Conservation (phyloP, 768 basidiomycete genomes). For the Russula olivacea region DNA sequence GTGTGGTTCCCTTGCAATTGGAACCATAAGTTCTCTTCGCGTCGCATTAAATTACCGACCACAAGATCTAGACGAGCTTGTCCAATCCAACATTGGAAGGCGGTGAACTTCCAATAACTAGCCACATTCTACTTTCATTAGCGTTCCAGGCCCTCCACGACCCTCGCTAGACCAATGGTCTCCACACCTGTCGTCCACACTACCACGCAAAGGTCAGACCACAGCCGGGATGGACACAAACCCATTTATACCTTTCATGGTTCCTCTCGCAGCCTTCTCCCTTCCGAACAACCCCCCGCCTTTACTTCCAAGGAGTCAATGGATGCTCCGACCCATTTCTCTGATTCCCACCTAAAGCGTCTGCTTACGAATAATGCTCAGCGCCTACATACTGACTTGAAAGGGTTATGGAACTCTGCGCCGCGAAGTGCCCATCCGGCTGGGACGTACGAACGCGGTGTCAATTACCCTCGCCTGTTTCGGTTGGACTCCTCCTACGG, state of each 20-base stretch:
- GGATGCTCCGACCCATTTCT: conserved; percentile 3
- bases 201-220: background rate
- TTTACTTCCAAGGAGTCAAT: conserved; percentile 10
- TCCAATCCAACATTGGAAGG: conserved; percentile 6
- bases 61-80: conserved; percentile 3
- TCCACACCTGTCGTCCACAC: conserved; percentile 12
- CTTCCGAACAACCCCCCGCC: conserved; percentile 1
- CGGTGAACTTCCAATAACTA: background rate
- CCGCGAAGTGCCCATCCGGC: conserved; percentile 22
- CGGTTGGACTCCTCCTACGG: conserved; percentile 12
- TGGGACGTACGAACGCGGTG: conserved; percentile 15
- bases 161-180: conserved; percentile 5
- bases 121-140: conserved; percentile 3
- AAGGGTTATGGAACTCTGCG: conserved; percentile 20
- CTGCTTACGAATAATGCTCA: conserved; percentile 14
- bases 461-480: conserved; percentile 18
- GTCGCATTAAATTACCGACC: conserved; percentile 1
- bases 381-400: conserved; percentile 18
- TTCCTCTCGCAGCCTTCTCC: background rate
- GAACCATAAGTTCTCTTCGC: conserved; percentile 1
- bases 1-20: conserved; percentile 1
- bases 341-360: conserved; percentile 13
- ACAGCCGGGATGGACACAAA: conserved; percentile 4
- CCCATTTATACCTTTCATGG: conserved; percentile 9
- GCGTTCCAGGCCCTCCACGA: conserved; percentile 4